phyloP scores from a whole-genome alignment of 805 yeast genomes.

The Candida quercuum region DNA sequence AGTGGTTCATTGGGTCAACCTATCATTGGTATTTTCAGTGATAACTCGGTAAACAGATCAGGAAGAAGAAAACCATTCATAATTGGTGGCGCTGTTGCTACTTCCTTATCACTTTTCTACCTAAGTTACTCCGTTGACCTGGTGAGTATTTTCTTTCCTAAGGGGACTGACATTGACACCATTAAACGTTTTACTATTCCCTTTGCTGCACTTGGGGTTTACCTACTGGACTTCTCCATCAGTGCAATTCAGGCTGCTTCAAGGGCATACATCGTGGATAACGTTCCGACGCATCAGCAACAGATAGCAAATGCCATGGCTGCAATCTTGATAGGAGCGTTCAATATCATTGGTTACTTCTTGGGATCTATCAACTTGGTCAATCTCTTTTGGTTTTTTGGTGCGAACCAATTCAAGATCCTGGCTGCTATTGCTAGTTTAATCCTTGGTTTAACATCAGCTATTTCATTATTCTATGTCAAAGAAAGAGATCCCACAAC shows the following conservation, averaged over 20 bases:
- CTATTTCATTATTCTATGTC: constrained; percentile 25
- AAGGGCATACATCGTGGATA: constrained; percentile 58
- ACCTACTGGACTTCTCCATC: constrained; percentile 51
- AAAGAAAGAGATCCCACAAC: constrained; percentile 44
- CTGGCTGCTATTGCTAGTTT: constrained; percentile 37
- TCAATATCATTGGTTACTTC: constrained; percentile 53
- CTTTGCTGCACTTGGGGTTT: constrained; percentile 49
- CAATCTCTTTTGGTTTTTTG: constrained; percentile 31
- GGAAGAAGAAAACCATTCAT: constrained; percentile 58
- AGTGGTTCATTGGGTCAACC: constrained; percentile 65
- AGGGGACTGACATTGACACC: constrained; percentile 13
- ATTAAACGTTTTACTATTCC: constrained; percentile 34
- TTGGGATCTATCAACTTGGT: constrained; percentile 45
- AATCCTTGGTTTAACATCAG: constrained; percentile 36
- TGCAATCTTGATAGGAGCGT: constrained; percentile 55
- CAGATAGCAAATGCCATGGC: constrained; percentile 62
- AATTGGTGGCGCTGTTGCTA: constrained; percentile 46
- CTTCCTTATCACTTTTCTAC: constrained; percentile 37
- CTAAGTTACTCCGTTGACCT: constrained; percentile 42
- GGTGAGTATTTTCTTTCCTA: constrained; percentile 26
- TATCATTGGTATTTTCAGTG: constrained; percentile 53
- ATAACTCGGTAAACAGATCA: constrained; percentile 35
- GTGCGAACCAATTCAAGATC: constrained; percentile 46
- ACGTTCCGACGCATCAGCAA: constrained; percentile 52
- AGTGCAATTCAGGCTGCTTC: constrained; percentile 55